Evolutionary conservation across 83 land plant genomes (phyloP), one percentile per base, ranked within the genome.

Genomic region (Picea abies): DNA sequence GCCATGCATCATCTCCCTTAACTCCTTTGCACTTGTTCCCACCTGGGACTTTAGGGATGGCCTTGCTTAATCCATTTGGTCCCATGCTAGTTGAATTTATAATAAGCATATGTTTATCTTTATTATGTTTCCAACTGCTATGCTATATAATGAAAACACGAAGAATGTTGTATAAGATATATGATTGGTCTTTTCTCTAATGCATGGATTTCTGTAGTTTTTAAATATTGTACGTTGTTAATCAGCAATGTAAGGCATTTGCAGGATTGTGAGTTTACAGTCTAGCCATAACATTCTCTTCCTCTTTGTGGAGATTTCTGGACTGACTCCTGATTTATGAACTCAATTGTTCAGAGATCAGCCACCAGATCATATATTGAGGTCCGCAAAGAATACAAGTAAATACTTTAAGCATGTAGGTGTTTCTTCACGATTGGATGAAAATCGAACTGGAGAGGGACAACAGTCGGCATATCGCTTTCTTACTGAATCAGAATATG

Each of bases 311-410:
- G 25, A 23, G 11, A 12, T 79, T 60, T 60, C 17, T 62, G 41
- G 29, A 60, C 58, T 32, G 58, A 79, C 15, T 26, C 23, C 73
- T 62, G 66, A 60, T 17, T 60, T 23, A 79, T 32, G 63, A 37
- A 12, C 37, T 44, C 47, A 20, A 12, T 73, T 37, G 65, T 89
- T 83, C 87, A 97, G 99, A 25, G 91, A 76, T 41, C 96, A 92
- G 80, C 99, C 99, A n/a, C 99, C 99, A 65, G 98, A 97, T 86
- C 78, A 90, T 73, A 61, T 97, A 16, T 86, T 97, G 37, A 79
- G 86, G 82, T 88, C 90, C 60, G 96, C 98, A 65, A 92, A 91
- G 82, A 88, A 92, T 75, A 92, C 99, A 32, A 88, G 80, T 58
- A 97, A 97, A 83, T 97, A 89, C 79, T 97, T 95, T 81, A 97